Conservation (phyloP, 2,329 filamentous ascomycete genomes). For the Fusarium sp. region DNA sequence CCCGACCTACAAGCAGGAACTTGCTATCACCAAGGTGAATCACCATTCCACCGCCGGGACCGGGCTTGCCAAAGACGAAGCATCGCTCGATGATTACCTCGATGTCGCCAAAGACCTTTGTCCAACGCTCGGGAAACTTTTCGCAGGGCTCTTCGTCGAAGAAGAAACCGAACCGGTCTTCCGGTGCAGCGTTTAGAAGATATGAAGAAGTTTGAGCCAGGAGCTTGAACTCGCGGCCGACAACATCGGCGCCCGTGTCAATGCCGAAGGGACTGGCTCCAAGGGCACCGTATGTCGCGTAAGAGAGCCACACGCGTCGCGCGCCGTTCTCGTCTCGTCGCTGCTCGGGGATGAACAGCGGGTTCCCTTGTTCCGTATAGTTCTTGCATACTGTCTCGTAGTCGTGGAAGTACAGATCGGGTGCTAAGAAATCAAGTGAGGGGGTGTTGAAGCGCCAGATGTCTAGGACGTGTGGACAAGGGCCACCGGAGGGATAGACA, state of each 20-base stretch:
- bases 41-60: conserved; percentile 57
- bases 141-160: conserved; percentile 53
- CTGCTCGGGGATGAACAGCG: conserved; percentile 68
- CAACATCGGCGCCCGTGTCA: conserved; percentile 52
- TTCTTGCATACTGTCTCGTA: conserved; percentile 61
- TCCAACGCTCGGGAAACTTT: conserved; percentile 47
- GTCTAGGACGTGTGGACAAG: conserved; percentile 54
- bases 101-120: conserved; percentile 51
- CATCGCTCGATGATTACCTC: conserved; percentile 56
- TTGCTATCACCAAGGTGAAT: conserved; percentile 55
- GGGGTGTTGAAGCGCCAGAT: conserved; percentile 60
- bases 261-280: conserved; percentile 60
- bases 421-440: conserved; percentile 62
- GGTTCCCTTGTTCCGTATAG: conserved; percentile 61
- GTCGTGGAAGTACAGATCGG: conserved; percentile 66
- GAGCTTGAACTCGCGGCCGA: conserved; percentile 53
- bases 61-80: conserved; percentile 59
- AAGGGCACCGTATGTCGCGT: conserved; percentile 57
- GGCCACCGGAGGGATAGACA: conserved; percentile 56
- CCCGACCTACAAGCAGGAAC: conserved; percentile 57
- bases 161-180: conserved; percentile 57
- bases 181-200: conserved; percentile 49
- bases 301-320: conserved; percentile 59
- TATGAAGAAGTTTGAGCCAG: conserved; percentile 48
- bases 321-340: conserved; percentile 64